Conservation (phyloP, 2,329 filamentous ascomycete genomes). For the Cytospora chrysosperma region DNA sequence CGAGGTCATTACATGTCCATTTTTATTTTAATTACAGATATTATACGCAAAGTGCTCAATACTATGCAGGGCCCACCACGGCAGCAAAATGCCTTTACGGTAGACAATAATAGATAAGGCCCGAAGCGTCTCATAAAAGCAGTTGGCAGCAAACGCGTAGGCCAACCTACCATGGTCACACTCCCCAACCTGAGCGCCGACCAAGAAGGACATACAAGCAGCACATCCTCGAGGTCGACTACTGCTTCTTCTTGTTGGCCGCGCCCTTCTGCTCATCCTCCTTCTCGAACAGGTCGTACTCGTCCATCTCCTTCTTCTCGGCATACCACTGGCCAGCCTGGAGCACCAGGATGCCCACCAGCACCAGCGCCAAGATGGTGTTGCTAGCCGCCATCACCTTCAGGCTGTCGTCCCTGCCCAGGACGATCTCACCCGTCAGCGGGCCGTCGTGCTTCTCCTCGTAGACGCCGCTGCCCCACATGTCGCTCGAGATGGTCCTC, state of each 20-base stretch:
- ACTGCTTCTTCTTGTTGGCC: slow-evolving; percentile 27
- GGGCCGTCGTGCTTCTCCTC: slow-evolving; percentile 42
- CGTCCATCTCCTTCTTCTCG: slow-evolving; percentile 85
- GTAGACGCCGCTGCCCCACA: slow-evolving; percentile 49
- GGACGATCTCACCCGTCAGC: slow-evolving; percentile 60
- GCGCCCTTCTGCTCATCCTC: slow-evolving; percentile 33
- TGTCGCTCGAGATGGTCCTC: slow-evolving; percentile 72
- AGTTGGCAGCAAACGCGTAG: neutral
- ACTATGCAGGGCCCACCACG: neutral
- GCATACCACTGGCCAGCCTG: slow-evolving; percentile 99
- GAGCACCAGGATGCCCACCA: slow-evolving; percentile 87
- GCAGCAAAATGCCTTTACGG: neutral
- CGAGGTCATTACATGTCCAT: neutral
- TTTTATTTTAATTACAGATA: neutral
- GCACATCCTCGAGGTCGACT: slow-evolving; percentile 2
- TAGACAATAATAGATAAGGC: neutral
- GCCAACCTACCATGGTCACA: neutral
- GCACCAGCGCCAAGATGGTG: slow-evolving; percentile 88
- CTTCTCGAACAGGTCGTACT: slow-evolving; percentile 65
- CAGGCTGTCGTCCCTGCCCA: slow-evolving; percentile 84
- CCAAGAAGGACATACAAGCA: neutral
- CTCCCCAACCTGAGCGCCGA: neutral
- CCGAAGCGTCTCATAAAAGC: neutral
- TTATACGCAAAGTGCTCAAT: neutral
- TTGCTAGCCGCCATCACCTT: slow-evolving; percentile 92